Evolutionary conservation across 1,139 yeast genomes (phyloP).

Genomic region (Blastobotrys niveus): DNA sequence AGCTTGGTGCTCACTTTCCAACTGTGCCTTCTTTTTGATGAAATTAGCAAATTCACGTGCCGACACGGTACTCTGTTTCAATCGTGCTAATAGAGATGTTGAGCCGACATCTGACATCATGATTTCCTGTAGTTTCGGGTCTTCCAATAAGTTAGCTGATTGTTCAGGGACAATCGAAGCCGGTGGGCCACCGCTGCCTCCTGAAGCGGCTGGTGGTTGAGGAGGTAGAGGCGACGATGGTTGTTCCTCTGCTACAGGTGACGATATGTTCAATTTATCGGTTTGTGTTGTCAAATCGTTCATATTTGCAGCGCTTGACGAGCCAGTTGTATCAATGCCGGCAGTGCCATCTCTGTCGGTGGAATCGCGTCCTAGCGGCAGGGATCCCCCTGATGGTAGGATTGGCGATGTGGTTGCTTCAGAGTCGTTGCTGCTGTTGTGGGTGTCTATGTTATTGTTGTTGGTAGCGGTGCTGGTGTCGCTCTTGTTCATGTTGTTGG

Average conservation of each 20-base stretch:
- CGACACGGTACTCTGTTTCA: constrained; percentile 73
- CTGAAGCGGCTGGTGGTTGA: background rate
- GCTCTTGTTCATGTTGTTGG: no score
- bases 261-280: background rate
- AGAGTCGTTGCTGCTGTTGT: no score
- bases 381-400: no score
- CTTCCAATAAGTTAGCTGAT: constrained; percentile 36
- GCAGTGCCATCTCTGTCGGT: no score
- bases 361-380: no score
- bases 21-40: constrained; percentile 68
- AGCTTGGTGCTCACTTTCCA: constrained; percentile 73
- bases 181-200: background rate
- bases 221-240: no score
- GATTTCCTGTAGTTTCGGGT: constrained; percentile 44
- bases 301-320: background rate
- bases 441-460: no score
- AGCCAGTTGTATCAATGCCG: no score
- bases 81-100: constrained; percentile 61
- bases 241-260: no score
- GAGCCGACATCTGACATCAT: constrained; percentile 52
- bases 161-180: constrained; percentile 1
- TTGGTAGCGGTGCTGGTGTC: no score
- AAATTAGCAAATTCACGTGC: constrained; percentile 81
- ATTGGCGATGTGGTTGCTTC: no score
- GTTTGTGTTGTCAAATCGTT: background rate